Evolutionary conservation across 441 rosid genomes (phyloP).

Genomic region (Gossypium schwendimanii): DNA sequence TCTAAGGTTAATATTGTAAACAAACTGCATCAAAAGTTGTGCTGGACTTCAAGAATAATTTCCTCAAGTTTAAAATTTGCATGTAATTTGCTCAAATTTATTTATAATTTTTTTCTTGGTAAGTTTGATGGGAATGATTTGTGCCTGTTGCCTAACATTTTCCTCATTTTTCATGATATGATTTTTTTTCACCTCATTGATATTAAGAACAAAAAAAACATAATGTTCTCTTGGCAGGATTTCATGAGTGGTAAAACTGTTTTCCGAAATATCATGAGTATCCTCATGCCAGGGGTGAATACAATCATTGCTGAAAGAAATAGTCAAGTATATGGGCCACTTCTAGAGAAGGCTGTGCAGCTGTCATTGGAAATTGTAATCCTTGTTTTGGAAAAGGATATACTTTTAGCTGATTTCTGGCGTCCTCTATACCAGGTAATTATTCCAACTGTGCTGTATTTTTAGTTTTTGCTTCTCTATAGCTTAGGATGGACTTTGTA

Average conservation of each 20-base stretch:
- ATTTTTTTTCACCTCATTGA: background rate
- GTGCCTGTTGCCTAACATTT: background rate
- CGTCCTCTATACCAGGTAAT: conserved; percentile 87
- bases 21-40: background rate
- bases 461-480: background rate
- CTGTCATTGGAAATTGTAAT: conserved; percentile 79
- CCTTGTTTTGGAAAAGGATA: conserved; percentile 79
- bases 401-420: conserved; percentile 80
- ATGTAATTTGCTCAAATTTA: background rate
- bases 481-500: background rate
- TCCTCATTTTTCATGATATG: background rate
- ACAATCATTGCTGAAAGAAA: conserved; percentile 64
- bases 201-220: background rate
- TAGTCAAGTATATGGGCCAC: conserved; percentile 71
- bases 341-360: conserved; percentile 85
- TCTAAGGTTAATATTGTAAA: background rate
- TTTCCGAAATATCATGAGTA: conserved; percentile 77
- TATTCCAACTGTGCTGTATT: background rate
- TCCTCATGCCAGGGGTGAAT: conserved; percentile 79
- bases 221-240: conserved; percentile 46
- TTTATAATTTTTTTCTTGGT: background rate
- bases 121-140: background rate
- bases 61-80: background rate
- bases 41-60: background rate
- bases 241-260: conserved; percentile 96